Percentiles rank a stretch among this genome's conserved stretches.
Evolutionary conservation across 352 stramenopile species (phyloP).

Genomic region (Globisporangium nagaii): DNA sequence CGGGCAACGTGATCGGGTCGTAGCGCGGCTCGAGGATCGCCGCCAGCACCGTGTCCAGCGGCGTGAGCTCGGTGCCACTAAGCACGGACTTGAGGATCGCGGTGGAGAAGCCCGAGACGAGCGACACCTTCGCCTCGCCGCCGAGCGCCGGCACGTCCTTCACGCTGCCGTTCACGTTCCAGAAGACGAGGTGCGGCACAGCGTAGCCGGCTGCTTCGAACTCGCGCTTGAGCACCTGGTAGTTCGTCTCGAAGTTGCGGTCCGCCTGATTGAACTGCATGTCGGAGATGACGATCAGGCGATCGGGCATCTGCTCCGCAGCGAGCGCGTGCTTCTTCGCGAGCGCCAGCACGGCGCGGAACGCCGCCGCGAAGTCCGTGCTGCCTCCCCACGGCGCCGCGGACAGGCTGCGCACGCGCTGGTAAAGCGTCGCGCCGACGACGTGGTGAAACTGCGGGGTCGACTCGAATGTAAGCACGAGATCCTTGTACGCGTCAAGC

Average conservation of each 20-base stretch:
- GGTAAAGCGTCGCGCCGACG: constrained; percentile 22
- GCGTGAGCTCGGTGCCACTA: constrained; percentile 7
- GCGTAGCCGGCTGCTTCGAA: constrained; percentile 28
- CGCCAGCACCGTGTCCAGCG: constrained; percentile 14
- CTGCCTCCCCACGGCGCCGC: constrained; percentile 32
- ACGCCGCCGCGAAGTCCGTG: constrained; percentile 64
- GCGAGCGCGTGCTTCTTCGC: constrained; percentile 25
- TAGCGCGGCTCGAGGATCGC: constrained; percentile 29
- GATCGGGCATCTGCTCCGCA: constrained; percentile 42
- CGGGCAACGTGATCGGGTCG: constrained; percentile 34
- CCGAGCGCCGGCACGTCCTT: constrained; percentile 25
- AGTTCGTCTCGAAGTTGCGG: constrained; percentile 35
- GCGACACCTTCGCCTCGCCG: constrained; percentile 31
- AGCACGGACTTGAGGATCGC: constrained; percentile 34
- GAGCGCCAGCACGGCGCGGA: constrained; percentile 47
- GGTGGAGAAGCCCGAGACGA: constrained; percentile 49
- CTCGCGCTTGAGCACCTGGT: constrained; percentile 28
- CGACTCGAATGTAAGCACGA: constrained; percentile 52
- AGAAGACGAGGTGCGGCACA: constrained; percentile 66
- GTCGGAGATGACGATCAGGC: constrained; percentile 75
- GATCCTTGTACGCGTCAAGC: constrained; percentile 38
- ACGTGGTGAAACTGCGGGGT: constrained; percentile 33
- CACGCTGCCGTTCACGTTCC: constrained; percentile 55
- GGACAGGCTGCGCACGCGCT: constrained; percentile 18
- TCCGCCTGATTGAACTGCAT: constrained; percentile 54